Percentiles rank a stretch among this genome's conserved stretches.
Conservation (phyloP, 306 rosid genomes). For the Astragalus membranaceus region DNA sequence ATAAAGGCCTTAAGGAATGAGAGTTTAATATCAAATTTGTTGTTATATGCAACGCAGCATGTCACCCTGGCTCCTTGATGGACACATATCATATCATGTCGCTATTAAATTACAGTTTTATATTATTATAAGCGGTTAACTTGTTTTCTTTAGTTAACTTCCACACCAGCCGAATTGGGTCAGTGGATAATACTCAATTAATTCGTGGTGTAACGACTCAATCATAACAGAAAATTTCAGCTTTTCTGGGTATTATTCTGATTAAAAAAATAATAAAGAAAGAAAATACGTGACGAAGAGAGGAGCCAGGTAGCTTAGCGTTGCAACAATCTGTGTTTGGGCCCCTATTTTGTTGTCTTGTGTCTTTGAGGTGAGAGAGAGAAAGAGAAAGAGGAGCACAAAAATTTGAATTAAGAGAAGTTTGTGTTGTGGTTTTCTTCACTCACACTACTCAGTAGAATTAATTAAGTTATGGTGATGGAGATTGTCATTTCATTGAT, state of each 20-base stretch:
- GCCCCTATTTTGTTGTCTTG: neutral
- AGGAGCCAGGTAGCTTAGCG: conserved; percentile 5
- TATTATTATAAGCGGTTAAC: neutral
- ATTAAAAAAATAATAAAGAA: neutral
- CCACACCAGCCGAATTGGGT: neutral
- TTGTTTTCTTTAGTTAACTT: conserved; percentile 9
- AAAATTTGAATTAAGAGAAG: neutral
- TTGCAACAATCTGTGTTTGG: conserved; percentile 7
- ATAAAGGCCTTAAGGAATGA: too few relatives aligned
- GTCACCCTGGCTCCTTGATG: neutral
- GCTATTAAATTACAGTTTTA: neutral
- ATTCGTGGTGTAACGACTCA: neutral
- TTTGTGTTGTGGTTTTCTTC: neutral
- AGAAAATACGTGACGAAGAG: neutral
- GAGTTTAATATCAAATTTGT: too few relatives aligned
- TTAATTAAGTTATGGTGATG: conserved; percentile 22
- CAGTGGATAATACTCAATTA: neutral
- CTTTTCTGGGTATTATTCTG: neutral
- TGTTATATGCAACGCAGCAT: neutral
- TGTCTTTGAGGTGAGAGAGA: neutral
- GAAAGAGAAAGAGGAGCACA: neutral
- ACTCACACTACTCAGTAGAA: too few relatives aligned
- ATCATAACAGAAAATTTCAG: neutral
- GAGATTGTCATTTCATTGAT: conserved; percentile 45
- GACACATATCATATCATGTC: conserved; percentile 18